Conservation (phyloP, 768 basidiomycete genomes). For the Lactarius psammicola region DNA sequence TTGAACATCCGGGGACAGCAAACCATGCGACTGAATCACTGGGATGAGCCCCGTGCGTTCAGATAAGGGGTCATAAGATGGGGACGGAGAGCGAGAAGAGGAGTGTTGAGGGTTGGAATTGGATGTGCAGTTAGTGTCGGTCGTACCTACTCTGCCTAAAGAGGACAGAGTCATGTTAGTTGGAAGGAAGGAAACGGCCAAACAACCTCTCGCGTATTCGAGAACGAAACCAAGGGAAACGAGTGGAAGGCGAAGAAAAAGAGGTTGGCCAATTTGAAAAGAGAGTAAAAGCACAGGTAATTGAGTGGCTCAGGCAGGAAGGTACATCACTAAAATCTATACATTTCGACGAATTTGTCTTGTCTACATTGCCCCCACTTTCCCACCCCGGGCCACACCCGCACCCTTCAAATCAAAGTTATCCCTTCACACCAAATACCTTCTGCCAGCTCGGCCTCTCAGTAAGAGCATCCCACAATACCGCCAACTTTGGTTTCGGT, state of each 20-base stretch:
- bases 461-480: conserved; percentile 70
- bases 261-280: background rate
- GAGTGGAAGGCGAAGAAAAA: conserved; percentile 10
- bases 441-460: conserved; percentile 70
- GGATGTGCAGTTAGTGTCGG: conserved; percentile 30
- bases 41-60: background rate
- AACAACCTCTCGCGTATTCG: background rate
- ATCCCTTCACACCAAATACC: conserved; percentile 43
- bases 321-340: background rate
- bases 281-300: background rate
- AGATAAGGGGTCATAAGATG: background rate
- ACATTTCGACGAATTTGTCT: background rate
- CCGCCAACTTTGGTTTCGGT: conserved; percentile 43
- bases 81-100: background rate
- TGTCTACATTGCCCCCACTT: background rate
- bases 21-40: conserved; percentile 29
- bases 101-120: background rate
- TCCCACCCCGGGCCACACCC: too few species aligned
- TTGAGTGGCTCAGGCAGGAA: background rate
- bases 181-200: conserved; percentile 5
- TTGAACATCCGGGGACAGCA: conserved; percentile 4
- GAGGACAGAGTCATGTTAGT: conserved; percentile 14
- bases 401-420: background rate
- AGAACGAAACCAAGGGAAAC: background rate
- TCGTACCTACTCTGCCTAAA: background rate